Evolutionary conservation across 2,329 filamentous ascomycete genomes (phyloP).

Genomic region (Lachnellula subtilissima): DNA sequence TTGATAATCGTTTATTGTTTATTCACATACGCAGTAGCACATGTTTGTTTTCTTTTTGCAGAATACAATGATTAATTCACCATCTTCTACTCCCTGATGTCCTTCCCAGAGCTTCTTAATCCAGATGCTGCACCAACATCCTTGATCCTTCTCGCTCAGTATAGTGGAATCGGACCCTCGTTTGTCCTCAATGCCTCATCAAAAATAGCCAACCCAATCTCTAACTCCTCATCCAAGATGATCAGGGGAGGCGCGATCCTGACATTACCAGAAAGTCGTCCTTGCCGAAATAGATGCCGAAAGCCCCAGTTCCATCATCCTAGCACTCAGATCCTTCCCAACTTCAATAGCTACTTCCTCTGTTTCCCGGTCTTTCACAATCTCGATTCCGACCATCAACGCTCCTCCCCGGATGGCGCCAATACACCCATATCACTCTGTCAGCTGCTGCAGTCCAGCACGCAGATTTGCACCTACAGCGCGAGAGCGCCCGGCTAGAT

Average conservation of each 20-base stretch:
- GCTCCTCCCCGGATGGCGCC: slow-evolving; percentile 57
- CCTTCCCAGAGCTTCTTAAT: too few species aligned
- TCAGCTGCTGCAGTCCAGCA: slow-evolving; percentile 38
- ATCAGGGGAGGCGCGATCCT: slow-evolving; percentile 58
- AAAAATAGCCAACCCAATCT: slow-evolving; percentile 49
- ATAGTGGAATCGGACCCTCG: slow-evolving; percentile 7
- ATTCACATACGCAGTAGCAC: too few species aligned
- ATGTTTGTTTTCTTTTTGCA: too few species aligned
- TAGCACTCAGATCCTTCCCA: slow-evolving; percentile 42
- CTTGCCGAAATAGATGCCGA: slow-evolving; percentile 54
- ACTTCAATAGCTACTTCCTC: slow-evolving; percentile 45
- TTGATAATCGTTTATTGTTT: too few species aligned
- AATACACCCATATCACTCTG: slow-evolving; percentile 53
- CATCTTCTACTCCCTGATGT: too few species aligned
- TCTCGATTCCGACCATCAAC: slow-evolving; percentile 54
- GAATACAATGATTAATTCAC: too few species aligned
- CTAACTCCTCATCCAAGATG: slow-evolving; percentile 45
- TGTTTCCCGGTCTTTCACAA: slow-evolving; percentile 45
- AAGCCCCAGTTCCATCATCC: slow-evolving; percentile 47
- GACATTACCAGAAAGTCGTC: slow-evolving; percentile 52
- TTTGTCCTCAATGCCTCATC: slow-evolving; percentile 46
- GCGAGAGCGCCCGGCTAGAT: slow-evolving; percentile 44
- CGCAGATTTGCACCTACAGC: slow-evolving; percentile 2
- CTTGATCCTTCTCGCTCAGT: background rate
- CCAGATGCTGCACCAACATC: too few species aligned